A percentile compares a stretch with the other conserved stretches of the same genome.
Evolutionary conservation across 2,329 filamentous ascomycete genomes (phyloP).

Genomic region (Cladosporium sp.): DNA sequence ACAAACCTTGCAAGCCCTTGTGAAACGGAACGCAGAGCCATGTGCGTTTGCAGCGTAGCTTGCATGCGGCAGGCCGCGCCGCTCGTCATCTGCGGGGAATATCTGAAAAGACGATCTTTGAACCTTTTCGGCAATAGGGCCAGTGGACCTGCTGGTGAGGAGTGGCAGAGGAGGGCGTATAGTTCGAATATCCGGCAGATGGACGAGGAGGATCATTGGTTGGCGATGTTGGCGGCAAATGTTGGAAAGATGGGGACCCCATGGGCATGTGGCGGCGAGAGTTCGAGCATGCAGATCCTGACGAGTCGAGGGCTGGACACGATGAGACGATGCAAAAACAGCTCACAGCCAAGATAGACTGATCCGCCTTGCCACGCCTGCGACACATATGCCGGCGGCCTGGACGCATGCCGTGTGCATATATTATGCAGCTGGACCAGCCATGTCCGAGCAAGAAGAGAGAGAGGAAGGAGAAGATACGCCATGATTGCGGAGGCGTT

Average conservation of each 20-base stretch:
- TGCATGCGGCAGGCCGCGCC: slow-evolving; percentile 3
- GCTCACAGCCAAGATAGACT: background rate
- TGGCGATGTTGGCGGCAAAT: background rate
- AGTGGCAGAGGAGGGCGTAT: background rate
- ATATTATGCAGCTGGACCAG: slow-evolving; percentile 8
- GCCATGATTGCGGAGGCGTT: slow-evolving; percentile 7
- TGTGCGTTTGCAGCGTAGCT: slow-evolving; percentile 13
- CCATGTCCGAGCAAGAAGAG: slow-evolving; percentile 3
- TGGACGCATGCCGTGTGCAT: background rate
- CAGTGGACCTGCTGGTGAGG: background rate
- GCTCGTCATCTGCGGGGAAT: slow-evolving; percentile 15
- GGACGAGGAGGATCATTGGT: background rate
- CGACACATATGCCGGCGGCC: background rate
- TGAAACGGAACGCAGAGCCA: slow-evolving; percentile 15
- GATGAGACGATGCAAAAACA: no score
- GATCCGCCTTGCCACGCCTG: background rate
- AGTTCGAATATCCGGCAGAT: background rate
- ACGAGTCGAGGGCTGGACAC: no score
- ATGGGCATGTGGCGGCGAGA: slow-evolving; percentile 1
- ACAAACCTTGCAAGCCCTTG: slow-evolving; percentile 12
- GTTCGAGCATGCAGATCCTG: background rate
- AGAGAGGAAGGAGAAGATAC: background rate
- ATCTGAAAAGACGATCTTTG: background rate
- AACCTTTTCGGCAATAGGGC: slow-evolving; percentile 10
- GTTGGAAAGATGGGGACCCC: slow-evolving; percentile 2